A percentile compares a stretch with the other conserved stretches of the same genome.
phyloP scores from a whole-genome alignment of 2,329 filamentous ascomycete species.

The Ploettnerulaceae sp. region DNA sequence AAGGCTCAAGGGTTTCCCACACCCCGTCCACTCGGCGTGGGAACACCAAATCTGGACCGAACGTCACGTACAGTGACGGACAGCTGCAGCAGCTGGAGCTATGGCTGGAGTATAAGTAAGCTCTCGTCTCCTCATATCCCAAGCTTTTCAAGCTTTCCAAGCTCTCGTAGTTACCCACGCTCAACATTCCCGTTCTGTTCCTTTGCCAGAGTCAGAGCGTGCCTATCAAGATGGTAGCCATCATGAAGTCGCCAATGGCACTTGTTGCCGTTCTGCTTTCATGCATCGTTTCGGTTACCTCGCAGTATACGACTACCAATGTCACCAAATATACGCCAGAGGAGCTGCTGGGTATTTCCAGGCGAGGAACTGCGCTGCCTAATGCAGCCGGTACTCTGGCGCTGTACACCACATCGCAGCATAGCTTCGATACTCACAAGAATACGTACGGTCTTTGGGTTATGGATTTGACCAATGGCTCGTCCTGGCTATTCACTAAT shows the following conservation, averaged over 20 bases:
- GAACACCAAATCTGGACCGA: neutral
- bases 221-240: neutral
- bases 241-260: neutral
- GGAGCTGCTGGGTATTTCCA: slow-evolving; percentile 69
- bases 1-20: slow-evolving; percentile 3
- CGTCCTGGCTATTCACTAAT: slow-evolving; percentile 23
- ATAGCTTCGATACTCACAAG: slow-evolving; percentile 69
- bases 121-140: slow-evolving; percentile 3
- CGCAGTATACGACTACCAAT: slow-evolving; percentile 13
- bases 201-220: neutral
- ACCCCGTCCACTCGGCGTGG: neutral
- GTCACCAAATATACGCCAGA: slow-evolving; percentile 57
- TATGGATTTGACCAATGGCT: slow-evolving; percentile 51
- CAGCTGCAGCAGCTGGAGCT: neutral
- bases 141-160: neutral
- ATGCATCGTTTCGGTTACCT: neutral
- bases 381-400: slow-evolving; percentile 61
- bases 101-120: slow-evolving; percentile 9
- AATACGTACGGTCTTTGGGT: slow-evolving; percentile 63
- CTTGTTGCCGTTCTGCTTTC: neutral
- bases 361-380: slow-evolving; percentile 62
- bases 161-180: neutral
- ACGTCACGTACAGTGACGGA: neutral
- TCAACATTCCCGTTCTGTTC: neutral
- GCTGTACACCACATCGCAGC: slow-evolving; percentile 67